Conservation (phyloP, 2,329 filamentous ascomycete species). For the Cercospora beticola region DNA sequence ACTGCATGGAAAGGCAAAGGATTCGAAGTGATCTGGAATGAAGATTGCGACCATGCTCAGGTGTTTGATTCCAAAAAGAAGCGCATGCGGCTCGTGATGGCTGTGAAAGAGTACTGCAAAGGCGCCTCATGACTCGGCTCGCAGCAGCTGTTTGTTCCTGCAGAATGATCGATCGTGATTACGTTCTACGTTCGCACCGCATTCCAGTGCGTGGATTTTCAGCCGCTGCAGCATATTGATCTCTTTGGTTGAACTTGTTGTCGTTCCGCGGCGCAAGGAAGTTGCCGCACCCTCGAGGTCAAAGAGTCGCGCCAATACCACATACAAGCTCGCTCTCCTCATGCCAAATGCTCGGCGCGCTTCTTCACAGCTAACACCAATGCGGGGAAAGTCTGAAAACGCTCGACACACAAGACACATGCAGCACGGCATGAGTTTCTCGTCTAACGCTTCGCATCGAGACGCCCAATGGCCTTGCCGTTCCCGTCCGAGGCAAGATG, state of each 20-base stretch:
- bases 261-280: neutral
- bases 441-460: neutral
- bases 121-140: neutral
- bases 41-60: conserved; percentile 65
- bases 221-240: neutral
- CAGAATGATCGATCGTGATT: neutral
- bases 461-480: neutral
- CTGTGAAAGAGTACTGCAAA: conserved; percentile 19
- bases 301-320: neutral
- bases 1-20: conserved; percentile 41
- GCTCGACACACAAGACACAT: neutral
- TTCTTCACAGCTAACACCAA: neutral
- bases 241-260: neutral
- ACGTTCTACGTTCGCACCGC: neutral
- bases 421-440: neutral
- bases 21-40: conserved; percentile 61
- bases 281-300: neutral
- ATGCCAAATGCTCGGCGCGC: neutral
- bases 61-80: conserved; percentile 48
- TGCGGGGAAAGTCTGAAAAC: neutral
- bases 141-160: neutral
- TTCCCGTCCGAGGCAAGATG: neutral
- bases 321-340: neutral
- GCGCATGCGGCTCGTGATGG: conserved; percentile 12
- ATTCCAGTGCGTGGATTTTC: neutral